Evolutionary conservation across 768 basidiomycete species (phyloP).

Genomic region (Paxillus ammoniavirescens): DNA sequence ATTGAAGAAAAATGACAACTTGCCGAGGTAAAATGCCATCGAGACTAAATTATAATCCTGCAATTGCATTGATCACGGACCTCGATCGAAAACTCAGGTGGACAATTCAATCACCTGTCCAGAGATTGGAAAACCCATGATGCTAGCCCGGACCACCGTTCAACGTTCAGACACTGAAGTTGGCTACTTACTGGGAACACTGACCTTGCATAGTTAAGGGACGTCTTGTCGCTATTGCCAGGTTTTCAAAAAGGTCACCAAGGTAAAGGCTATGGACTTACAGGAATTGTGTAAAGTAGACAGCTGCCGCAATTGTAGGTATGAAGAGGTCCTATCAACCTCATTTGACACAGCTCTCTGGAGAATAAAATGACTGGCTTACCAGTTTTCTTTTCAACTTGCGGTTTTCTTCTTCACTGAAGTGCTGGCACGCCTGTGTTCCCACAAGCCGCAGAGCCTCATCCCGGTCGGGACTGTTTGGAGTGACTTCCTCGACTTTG

Average conservation of each 20-base stretch:
- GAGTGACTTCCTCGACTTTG: neutral
- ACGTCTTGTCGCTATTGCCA: constrained; percentile 38
- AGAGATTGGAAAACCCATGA: constrained; percentile 29
- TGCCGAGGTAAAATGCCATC: constrained; percentile 58
- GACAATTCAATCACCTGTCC: constrained; percentile 3
- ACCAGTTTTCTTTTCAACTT: constrained; percentile 58
- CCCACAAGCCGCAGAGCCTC: constrained; percentile 62
- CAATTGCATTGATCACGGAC: neutral
- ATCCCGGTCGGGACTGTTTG: constrained; percentile 35
- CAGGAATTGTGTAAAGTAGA: constrained; percentile 44
- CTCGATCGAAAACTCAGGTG: neutral
- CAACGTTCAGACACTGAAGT: neutral
- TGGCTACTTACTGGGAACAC: neutral
- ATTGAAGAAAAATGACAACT: neutral
- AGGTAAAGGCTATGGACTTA: neutral
- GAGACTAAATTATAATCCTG: constrained; percentile 62
- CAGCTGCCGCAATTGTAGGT: constrained; percentile 37
- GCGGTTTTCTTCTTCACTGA: constrained; percentile 59
- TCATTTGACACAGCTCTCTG: neutral
- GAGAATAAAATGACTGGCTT: constrained; percentile 12
- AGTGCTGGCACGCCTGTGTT: constrained; percentile 43
- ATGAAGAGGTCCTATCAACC: constrained; percentile 33
- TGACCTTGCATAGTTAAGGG: constrained; percentile 40
- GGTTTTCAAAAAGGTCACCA: neutral
- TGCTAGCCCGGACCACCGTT: constrained; percentile 15